Evolutionary conservation across 371 early-diverging fungal genomes (phyloP), one percentile per base, ranked within the genome.

Genomic region (Syncephalis fuscata): DNA sequence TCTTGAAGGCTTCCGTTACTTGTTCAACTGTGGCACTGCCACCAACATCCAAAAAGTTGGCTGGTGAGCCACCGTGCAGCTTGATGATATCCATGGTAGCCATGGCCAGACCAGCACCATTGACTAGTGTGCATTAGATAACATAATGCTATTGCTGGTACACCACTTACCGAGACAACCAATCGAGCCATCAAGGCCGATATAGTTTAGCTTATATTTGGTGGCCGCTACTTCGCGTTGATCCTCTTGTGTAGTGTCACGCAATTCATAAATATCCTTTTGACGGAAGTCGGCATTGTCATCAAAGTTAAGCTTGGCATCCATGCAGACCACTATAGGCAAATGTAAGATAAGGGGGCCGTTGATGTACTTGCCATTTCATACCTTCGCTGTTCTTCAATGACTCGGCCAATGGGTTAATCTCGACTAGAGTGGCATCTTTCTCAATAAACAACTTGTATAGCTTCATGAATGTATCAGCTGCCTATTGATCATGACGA

Each of bases 81-180:
- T 94, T 94, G 68, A 95, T 91, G 61, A 97, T 92, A 72, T 97
- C 98, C 96, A 94, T 92, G 49, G 98, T 97, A 47, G 96, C 88
- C 98, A 95, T 97, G 65, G 96, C 98, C 48, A 97, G 79, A 64
- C 98, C 98, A 50, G 98, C 96, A 56, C 98, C 98, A 68, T 97
- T 97, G 59, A 95, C 96, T 70, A 44, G 20, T 15, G 10, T 25
- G 7, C 11, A 32, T 32, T 32, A 43, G 45, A 11, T 27, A 3
- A 45, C 1, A 25, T 16, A 23, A 24, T 10, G 24, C 26, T 48
- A 25, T 21, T 10, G 19, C 8, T 24, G 16, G 19, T 39, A 52
- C 17, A 46, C 15, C 7, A 41, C 50, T 54, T 69, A 66, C 71
- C 71, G 32, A 78, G 62, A 59, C 79, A 79, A 54, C 76, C 79